Evolutionary conservation across 176 grass and related monocot species (phyloP), one percentile per base, ranked within the genome.

Genomic region (Phragmites australis): DNA sequence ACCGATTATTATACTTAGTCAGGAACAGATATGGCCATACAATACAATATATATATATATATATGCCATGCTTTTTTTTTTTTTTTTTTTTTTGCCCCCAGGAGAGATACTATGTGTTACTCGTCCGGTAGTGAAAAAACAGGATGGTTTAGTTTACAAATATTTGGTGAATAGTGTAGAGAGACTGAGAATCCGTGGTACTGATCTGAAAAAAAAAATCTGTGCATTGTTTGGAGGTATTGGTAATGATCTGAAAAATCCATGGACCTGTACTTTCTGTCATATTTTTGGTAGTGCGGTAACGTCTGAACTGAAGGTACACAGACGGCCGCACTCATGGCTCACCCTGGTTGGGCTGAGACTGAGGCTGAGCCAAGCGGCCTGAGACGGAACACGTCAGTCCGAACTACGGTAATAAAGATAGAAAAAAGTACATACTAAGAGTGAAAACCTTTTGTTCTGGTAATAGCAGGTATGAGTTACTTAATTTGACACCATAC

Each of bases 301-400:
- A 26, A 40, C 7, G 13, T 52, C 21, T 78, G 45, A 65, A 78
- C 43, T 47, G 43, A 63, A 45, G 39, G 25, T 9, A 72, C 56
- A 49, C 4, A 51, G 27, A 32, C 69, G 29, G 58, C 58, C 19
- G 27, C 59, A n/a, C 30, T 31, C 49, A 54, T n/a, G n/a, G n/a
- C n/a, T n/a, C n/a, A n/a, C n/a, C 29, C 19, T 29, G 31, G 71
- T 23, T 22, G 71, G 76, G 45, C 60, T 4, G 21, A n/a, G 42
- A 26, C 11, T 3, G 8, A 11, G 19, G 27, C 70, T 46, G 8
- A 8, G 32, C 75, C 59, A 53, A 70, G 74, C 6, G 86, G 73
- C 55, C 46, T 48, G 56, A 40, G 65, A 78, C 39, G 45, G 73
- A 78, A 15, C 86, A 83, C 86, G 75, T 88, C 46, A 29, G 34